These are phyloP conservation scores for Fusarium dimerum DNA, from an alignment of 2,329 filamentous ascomycete genomes.

Conservation along the genomic window DNA sequence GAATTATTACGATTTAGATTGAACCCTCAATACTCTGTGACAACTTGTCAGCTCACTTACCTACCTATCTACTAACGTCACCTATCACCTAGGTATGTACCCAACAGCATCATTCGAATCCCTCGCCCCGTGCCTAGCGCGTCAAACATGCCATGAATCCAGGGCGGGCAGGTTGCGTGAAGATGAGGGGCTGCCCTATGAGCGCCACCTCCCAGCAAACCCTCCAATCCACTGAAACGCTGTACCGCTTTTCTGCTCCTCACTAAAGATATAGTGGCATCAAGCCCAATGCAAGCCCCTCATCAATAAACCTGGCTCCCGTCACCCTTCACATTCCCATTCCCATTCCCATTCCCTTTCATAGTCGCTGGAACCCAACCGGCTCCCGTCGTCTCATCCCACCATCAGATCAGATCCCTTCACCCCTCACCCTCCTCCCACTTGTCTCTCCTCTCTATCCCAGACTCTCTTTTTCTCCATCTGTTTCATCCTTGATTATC, in stretches of 20 bases:
- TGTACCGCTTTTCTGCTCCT: background rate
- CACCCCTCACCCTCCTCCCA: background rate
- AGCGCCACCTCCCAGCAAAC: background rate
- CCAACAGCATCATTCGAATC: background rate
- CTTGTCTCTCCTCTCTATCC: conserved; percentile 11
- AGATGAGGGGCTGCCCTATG: background rate
- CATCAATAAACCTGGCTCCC: background rate
- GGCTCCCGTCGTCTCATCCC: conserved; percentile 21
- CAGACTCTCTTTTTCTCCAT: conserved; percentile 16
- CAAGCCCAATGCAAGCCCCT: background rate
- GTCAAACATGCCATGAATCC: background rate
- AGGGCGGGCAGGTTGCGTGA: background rate
- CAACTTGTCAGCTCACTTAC: too few relatives aligned
- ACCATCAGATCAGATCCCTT: conserved; percentile 4
- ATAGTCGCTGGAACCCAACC: background rate
- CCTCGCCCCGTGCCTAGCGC: background rate
- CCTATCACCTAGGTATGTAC: too few relatives aligned
- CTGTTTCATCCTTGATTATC: background rate
- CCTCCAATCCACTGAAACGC: background rate
- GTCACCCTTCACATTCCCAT: background rate
- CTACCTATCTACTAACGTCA: too few relatives aligned
- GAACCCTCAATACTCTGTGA: too few relatives aligned
- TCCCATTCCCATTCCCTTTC: too few relatives aligned
- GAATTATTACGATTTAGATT: too few relatives aligned
- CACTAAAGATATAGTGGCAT: background rate